Base-by-base conservation (phyloP, 306 rosid genomes). In the Hippophae rhamnoides region DNA sequence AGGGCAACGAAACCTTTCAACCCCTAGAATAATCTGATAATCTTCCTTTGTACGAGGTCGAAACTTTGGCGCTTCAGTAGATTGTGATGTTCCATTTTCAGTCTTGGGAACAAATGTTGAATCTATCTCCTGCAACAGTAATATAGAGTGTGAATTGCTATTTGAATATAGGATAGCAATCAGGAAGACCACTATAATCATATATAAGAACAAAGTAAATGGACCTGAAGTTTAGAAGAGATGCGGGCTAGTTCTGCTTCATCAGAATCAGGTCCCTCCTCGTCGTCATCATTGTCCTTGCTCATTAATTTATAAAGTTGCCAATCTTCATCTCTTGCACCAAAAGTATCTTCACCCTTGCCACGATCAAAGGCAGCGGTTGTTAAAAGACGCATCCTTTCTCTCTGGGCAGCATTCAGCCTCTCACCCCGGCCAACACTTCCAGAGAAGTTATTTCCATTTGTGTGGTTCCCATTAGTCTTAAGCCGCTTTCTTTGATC, bases 331-430 rank as follows among this genome's bases (percentile, higher is more conserved):
- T 92, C 99, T 73, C 67, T 86, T 41, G 90, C 95, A 41, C 99
- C 92, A 53, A 84, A 84, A 42, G 87, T 84, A 58, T 84, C 92
- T 82, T 92, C 99, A 7, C 97, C 97, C 76, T 92, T 92, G 9
- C 99, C 97, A 2, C 95, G 93, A 77, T 88, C 97, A 56, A 83
- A 92, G 70, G 96, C 96, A 43, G 97, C 99, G 43, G 99, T 92
- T 23, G 99, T 88, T 82, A 92, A 70, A 57, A 92, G 94, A 59
- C 97, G 99, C 99, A 92, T 92, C 66, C 99, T 83, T 71, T 92
- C 99, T 77, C 94, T 82, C 73, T 92, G 90, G 69, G 96, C 86
- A 65, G 99, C 94, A 75, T 75, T 88, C 64, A 92, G 71, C 66
- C 99, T 81, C 80, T 92, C 99, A 7, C 99, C 97, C 56, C 97